Conservation (phyloP, 106 monocot genomes). For the Dendrobium catenatum region DNA sequence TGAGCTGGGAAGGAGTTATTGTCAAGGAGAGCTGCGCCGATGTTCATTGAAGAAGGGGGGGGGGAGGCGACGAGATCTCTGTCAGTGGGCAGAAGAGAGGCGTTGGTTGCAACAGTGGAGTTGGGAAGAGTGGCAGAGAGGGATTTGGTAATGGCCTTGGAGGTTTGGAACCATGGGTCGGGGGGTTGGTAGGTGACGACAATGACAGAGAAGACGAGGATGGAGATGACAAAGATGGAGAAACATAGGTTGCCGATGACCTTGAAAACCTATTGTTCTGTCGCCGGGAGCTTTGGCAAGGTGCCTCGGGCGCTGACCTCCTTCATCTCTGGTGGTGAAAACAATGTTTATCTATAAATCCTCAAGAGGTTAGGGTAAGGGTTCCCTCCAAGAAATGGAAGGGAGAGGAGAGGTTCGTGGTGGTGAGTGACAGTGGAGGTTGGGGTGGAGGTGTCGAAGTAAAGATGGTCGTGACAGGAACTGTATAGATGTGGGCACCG, state of each 20-base stretch:
- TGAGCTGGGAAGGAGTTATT: not conserved
- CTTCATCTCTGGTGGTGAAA: not conserved
- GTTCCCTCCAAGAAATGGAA: not conserved
- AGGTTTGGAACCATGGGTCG: constrained; percentile 74
- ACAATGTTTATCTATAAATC: not conserved
- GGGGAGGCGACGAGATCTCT: constrained; percentile 40
- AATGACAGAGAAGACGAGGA: constrained; percentile 76
- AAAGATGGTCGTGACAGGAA: not conserved
- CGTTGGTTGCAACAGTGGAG: constrained; percentile 77
- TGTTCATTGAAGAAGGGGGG: constrained; percentile 15
- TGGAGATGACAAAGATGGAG: constrained; percentile 59
- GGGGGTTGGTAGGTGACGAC: constrained; percentile 95
- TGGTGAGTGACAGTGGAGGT: not conserved
- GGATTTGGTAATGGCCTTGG: constrained; percentile 47
- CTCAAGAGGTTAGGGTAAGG: not conserved
- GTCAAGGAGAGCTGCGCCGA: constrained; percentile 20
- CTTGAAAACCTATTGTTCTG: constrained; percentile 26
- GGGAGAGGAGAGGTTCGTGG: not conserved
- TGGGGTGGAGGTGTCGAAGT: not conserved
- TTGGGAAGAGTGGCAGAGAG: constrained; percentile 63
- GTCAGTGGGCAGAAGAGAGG: constrained; percentile 55
- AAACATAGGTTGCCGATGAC: constrained; percentile 63
- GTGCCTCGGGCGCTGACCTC: not conserved
- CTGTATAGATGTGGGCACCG: not conserved
- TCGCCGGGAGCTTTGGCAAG: not conserved